Evolutionary conservation across 2,329 filamentous ascomycete species (phyloP), one percentile per base, ranked within the genome.

Genomic region (Fusarium buharicum): DNA sequence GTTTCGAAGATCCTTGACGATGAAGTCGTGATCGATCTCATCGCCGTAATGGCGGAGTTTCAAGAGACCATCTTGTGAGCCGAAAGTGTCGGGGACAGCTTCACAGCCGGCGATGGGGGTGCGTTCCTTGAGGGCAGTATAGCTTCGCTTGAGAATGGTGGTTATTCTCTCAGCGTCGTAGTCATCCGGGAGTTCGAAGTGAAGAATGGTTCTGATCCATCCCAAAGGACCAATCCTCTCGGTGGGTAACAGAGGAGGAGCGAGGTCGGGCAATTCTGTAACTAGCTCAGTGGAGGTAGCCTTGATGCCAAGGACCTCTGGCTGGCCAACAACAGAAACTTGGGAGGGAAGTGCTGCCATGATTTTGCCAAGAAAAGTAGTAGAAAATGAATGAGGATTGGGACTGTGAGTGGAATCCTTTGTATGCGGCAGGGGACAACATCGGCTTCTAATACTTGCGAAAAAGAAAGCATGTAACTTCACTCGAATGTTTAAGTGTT

Each of bases 211-310:
- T 40, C 55, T 38, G 14, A 58, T 45, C 54, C 54, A 58, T 22
- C 55, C 55, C 31, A 57, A 30, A 10, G 55, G 55, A 0, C 55
- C 55, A 31, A 58, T 58, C 45, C 38, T 58, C 17, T 58, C 55
- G 0, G 55, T 58, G 7, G 55, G 55, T 12, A 58, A 33, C 14
- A 58, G 34, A 22, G 55, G 55, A 27, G 55, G 55, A 9, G 55
- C 55, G 12, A 58, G 55, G 13, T 58, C 45, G 9, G 33, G 31
- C 6, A 58, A 22, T 38, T 41, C 38, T 9, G n/a, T 50, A 22
- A 58, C 17, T 0, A 39, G 20, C 16, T 58, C 22, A 2, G 45
- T 44, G n/a, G 17, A 28, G 11, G 17, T 2, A 38, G 38, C 30
- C 20, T 58, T 58, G 2, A 33, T 18, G 34, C 18, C 34, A 33